phyloP scores from a whole-genome alignment of 495 filamentous ascomycete genomes.

The Xanthoparmelia taractica region DNA sequence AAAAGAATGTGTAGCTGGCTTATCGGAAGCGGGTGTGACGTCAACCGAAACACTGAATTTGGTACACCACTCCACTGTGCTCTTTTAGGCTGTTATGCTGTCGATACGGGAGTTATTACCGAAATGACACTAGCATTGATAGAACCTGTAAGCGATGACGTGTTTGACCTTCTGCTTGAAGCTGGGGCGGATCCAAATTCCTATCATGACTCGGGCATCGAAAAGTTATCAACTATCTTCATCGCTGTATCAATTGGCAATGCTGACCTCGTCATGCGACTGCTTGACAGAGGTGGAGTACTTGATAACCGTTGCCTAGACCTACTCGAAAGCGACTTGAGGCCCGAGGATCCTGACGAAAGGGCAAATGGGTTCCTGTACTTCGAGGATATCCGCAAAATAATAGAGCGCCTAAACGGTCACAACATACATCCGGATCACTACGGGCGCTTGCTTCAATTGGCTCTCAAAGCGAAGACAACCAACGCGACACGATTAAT shows the following conservation, averaged over 20 bases:
- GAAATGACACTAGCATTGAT: too few relatives aligned
- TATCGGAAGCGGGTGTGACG: slow-evolving; percentile 7
- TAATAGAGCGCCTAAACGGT: background rate
- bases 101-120: too few relatives aligned
- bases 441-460: background rate
- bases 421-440: background rate
- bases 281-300: background rate
- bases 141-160: too few relatives aligned
- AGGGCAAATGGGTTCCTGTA: too few relatives aligned
- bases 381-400: background rate
- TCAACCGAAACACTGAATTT: slow-evolving; percentile 12
- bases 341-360: too few relatives aligned
- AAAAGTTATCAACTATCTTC: background rate
- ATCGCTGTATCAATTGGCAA: background rate
- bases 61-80: slow-evolving; percentile 23
- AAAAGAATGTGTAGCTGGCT: background rate
- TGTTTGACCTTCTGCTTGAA: slow-evolving; percentile 12
- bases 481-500: background rate
- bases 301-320: background rate
- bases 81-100: background rate
- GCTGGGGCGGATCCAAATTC: slow-evolving; percentile 12
- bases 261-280: too few relatives aligned
- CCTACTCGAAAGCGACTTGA: background rate
- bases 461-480: background rate
- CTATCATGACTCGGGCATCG: background rate